phyloP scores from a whole-genome alignment of 1,284 basidiomycete genomes.

The Waitea zeae region DNA sequence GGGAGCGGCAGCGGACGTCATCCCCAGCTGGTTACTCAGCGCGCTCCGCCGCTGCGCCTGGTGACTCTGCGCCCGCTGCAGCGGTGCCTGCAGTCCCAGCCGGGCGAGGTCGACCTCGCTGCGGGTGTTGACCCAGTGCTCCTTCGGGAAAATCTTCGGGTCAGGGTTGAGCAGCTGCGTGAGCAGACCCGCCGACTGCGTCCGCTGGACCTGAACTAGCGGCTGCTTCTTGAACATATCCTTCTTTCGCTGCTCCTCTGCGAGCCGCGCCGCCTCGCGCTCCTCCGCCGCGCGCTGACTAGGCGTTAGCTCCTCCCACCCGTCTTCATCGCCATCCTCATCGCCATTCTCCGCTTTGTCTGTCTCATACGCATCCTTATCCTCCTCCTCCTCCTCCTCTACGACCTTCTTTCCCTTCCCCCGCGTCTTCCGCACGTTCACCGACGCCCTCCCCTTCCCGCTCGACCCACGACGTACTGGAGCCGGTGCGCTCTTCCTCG shows the following conservation, averaged over 20 bases:
- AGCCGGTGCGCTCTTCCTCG: not conserved
- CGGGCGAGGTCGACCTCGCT: conserved; percentile 15
- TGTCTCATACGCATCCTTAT: too few species aligned
- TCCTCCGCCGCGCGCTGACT: not conserved
- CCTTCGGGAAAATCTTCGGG: too few species aligned
- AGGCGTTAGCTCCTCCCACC: not conserved
- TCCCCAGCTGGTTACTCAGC: too few species aligned
- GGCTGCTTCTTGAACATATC: not conserved
- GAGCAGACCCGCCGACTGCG: conserved; percentile 35
- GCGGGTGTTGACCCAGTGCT: too few species aligned
- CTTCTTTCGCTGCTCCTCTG: not conserved
- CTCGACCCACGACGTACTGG: too few species aligned
- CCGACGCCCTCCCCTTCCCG: not conserved
- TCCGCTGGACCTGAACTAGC: not conserved
- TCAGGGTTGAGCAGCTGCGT: conserved; percentile 56
- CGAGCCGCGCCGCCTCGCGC: not conserved
- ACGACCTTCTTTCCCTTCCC: too few species aligned
- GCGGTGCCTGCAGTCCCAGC: conserved; percentile 17
- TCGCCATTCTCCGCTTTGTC: not conserved
- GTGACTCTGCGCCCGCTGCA: too few species aligned
- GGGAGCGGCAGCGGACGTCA: too few species aligned
- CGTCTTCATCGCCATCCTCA: not conserved
- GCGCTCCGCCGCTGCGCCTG: too few species aligned
- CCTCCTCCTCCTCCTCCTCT: too few species aligned
- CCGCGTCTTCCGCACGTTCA: not conserved